Percentiles rank a stretch among this genome's conserved stretches.
Evolutionary conservation across 768 basidiomycete genomes (phyloP).

Genomic region (Artomyces pyxidatus): DNA sequence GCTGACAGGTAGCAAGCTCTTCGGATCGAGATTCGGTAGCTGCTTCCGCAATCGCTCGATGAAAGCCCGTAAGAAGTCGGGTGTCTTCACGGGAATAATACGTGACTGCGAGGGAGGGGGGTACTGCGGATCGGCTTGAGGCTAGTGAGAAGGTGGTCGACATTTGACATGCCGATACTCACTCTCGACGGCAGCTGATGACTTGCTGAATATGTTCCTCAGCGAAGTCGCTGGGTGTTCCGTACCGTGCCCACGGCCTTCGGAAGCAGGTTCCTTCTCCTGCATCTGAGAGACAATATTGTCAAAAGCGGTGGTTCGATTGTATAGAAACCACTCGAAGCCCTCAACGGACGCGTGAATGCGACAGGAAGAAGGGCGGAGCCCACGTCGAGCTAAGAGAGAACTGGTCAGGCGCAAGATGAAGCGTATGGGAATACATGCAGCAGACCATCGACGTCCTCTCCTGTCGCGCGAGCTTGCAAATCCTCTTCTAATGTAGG

Average conservation of each 20-base stretch:
- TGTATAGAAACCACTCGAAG: slow-evolving; percentile 90
- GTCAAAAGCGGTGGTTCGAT: slow-evolving; percentile 84
- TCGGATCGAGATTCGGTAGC: slow-evolving; percentile 66
- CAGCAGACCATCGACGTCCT: slow-evolving; percentile 39
- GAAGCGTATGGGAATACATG: neutral
- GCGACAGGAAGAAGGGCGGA: slow-evolving; percentile 54
- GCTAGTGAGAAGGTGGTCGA: no score
- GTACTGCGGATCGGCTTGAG: neutral
- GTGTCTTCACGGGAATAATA: slow-evolving; percentile 4
- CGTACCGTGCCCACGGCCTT: slow-evolving; percentile 12
- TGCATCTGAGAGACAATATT: slow-evolving; percentile 75
- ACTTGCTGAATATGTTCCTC: slow-evolving; percentile 23
- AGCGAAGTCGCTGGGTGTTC: slow-evolving; percentile 17
- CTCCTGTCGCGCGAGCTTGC: slow-evolving; percentile 35
- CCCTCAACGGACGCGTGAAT: slow-evolving; percentile 77
- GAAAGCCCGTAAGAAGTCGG: slow-evolving; percentile 30
- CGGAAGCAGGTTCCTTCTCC: slow-evolving; percentile 21
- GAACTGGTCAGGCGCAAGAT: no score
- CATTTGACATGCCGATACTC: no score
- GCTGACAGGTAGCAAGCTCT: slow-evolving; percentile 82
- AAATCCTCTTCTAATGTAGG: slow-evolving; percentile 73
- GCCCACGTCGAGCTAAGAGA: no score
- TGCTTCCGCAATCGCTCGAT: slow-evolving; percentile 49
- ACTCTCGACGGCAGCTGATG: slow-evolving; percentile 21
- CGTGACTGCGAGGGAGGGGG: neutral